Conservation (phyloP, 2,329 filamentous ascomycete genomes). For the Massarina eburnea region DNA sequence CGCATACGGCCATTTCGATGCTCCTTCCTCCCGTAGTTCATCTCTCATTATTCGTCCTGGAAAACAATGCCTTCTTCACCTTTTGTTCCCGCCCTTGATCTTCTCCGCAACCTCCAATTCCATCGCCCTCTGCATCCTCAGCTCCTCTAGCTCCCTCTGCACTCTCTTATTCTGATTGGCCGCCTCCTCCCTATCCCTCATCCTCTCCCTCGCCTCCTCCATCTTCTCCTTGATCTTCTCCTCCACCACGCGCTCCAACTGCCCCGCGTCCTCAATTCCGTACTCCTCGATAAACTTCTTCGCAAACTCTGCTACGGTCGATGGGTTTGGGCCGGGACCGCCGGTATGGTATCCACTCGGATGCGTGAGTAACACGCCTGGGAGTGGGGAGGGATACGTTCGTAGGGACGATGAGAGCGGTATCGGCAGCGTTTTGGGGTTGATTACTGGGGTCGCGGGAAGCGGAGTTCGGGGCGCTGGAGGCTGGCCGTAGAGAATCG, state of each 20-base stretch:
- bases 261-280: slow-evolving; percentile 36
- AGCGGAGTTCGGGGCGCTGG: slow-evolving; percentile 21
- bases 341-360: slow-evolving; percentile 51
- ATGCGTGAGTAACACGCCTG: slow-evolving; percentile 50
- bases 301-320: slow-evolving; percentile 39
- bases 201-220: slow-evolving; percentile 41
- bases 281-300: slow-evolving; percentile 44
- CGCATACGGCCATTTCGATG: not conserved
- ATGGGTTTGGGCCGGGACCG: slow-evolving; percentile 46
- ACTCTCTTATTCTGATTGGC: slow-evolving; percentile 46
- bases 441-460: slow-evolving; percentile 32
- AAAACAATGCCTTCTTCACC: slow-evolving; percentile 40
- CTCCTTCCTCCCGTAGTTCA: slow-evolving; percentile 6
- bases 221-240: slow-evolving; percentile 36
- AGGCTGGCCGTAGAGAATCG: slow-evolving; percentile 39
- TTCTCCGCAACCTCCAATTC: slow-evolving; percentile 49
- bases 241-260: slow-evolving; percentile 39
- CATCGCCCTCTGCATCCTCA: slow-evolving; percentile 48
- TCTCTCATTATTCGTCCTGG: too few relatives aligned
- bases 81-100: slow-evolving; percentile 33
- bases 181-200: slow-evolving; percentile 44
- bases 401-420: slow-evolving; percentile 47
- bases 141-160: slow-evolving; percentile 46
- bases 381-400: slow-evolving; percentile 45
- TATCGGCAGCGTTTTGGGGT: slow-evolving; percentile 44